These are phyloP conservation scores for Bipolaris bicolor DNA, from an alignment of 2,329 filamentous ascomycete species.

Conservation along the genomic window DNA sequence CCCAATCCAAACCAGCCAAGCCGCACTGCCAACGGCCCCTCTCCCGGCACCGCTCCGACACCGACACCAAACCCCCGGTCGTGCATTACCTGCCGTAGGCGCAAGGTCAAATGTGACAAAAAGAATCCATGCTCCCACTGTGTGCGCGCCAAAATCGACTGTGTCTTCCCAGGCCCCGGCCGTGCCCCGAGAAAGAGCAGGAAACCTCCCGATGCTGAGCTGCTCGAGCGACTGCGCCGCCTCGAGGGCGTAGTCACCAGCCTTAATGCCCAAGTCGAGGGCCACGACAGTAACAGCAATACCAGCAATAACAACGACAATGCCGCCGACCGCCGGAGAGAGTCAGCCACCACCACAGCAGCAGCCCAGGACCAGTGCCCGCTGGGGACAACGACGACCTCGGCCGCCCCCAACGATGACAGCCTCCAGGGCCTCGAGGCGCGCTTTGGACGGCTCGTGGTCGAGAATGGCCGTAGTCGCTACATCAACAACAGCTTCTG, in stretches of 20 bases:
- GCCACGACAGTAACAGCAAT: constrained; percentile 31
- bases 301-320: constrained; percentile 12
- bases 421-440: constrained; percentile 52
- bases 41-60: constrained; percentile 16
- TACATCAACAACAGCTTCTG: constrained; percentile 81
- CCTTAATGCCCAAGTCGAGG: constrained; percentile 54
- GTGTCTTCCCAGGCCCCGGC: constrained; percentile 75
- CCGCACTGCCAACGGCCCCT: constrained; percentile 24
- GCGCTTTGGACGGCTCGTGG: constrained; percentile 70
- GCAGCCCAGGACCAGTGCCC: constrained; percentile 17
- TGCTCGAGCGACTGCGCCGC: constrained; percentile 74
- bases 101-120: constrained; percentile 81
- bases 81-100: constrained; percentile 47
- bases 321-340: constrained; percentile 35
- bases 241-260: constrained; percentile 76
- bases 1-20: constrained; percentile 27
- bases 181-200: constrained; percentile 72
- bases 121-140: constrained; percentile 78
- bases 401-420: constrained; percentile 37
- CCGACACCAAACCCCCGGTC: constrained; percentile 39
- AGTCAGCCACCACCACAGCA: constrained; percentile 18
- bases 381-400: constrained; percentile 1
- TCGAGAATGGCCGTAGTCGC: constrained; percentile 72
- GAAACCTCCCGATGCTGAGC: constrained; percentile 72
- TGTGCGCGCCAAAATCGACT: constrained; percentile 71